Conservation (phyloP, 495 filamentous ascomycete species). For the Podospora anserina region DNA sequence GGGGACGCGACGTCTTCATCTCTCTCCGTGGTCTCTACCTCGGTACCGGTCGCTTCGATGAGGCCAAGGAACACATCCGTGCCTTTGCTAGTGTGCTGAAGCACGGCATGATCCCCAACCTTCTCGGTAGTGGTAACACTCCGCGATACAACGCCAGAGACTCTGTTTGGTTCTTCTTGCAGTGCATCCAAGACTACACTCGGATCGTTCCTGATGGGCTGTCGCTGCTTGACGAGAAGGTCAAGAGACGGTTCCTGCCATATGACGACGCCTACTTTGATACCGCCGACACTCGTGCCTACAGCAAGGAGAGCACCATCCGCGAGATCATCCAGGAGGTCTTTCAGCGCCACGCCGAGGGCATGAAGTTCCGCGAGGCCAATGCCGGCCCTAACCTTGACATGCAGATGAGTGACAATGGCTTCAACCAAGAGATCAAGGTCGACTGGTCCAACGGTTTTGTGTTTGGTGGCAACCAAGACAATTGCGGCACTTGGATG, state of each 20-base stretch:
- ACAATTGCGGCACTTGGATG: conserved; percentile 99
- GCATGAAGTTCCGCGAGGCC: conserved; percentile 88
- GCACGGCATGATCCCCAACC: conserved; percentile 98
- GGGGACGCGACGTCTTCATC: conserved; percentile 97
- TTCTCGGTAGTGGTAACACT: conserved; percentile 78
- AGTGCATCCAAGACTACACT: conserved; percentile 90
- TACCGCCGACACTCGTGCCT: conserved; percentile 75
- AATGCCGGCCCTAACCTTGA: conserved; percentile 87
- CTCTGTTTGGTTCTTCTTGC: conserved; percentile 95
- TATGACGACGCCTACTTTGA: conserved; percentile 94
- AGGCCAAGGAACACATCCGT: conserved; percentile 89
- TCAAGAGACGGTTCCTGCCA: conserved; percentile 85
- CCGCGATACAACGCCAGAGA: conserved; percentile 97
- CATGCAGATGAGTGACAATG: conserved; percentile 86
- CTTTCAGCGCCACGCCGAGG: conserved; percentile 82
- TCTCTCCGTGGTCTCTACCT: conserved; percentile 86
- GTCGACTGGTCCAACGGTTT: conserved; percentile 93
- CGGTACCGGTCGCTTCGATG: conserved; percentile 79
- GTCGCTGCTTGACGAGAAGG: conserved; percentile 68
- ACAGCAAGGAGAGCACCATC: conserved; percentile 75
- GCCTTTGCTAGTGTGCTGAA: conserved; percentile 96
- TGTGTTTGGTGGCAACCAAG: conserved; percentile 88
- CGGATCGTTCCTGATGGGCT: conserved; percentile 77
- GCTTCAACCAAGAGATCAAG: conserved; percentile 85
- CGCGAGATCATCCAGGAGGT: conserved; percentile 91